Percentiles rank a stretch among this genome's conserved stretches.
Conservation (phyloP, 2,329 filamentous ascomycete species). For the Lasiodiplodia theobromae region DNA sequence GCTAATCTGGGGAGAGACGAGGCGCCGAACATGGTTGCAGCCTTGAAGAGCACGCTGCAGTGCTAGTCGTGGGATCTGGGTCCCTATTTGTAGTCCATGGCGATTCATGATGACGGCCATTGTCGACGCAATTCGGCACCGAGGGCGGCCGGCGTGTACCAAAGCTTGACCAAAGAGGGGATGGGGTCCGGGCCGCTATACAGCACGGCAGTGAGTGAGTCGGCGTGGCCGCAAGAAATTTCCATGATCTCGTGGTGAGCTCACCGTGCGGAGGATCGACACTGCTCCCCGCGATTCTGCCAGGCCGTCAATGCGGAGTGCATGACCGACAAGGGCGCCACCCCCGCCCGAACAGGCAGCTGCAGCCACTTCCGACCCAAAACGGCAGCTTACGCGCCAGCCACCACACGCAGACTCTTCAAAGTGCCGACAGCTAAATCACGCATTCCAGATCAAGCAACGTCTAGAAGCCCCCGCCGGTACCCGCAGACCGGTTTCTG, state of each 20-base stretch:
- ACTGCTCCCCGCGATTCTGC: constrained; percentile 13
- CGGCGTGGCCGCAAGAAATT: not conserved
- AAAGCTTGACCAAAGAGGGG: not conserved
- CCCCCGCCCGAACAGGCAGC: not conserved
- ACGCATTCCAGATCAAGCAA: not conserved
- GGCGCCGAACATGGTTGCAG: constrained; percentile 11
- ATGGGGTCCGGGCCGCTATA: not conserved
- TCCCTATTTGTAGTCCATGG: constrained; percentile 1
- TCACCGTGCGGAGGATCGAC: constrained; percentile 26
- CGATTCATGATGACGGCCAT: not conserved
- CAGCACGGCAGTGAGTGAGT: not conserved
- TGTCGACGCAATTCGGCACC: constrained; percentile 3
- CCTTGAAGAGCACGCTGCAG: constrained; percentile 2
- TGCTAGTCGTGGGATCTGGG: not conserved
- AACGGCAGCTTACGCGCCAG: not conserved
- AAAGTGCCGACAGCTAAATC: not conserved
- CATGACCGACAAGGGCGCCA: not conserved
- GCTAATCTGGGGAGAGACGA: not conserved
- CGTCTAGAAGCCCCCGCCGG: no score
- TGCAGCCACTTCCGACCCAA: not conserved
- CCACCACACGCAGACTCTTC: not conserved
- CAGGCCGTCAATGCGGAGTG: constrained; percentile 9
- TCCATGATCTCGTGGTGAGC: not conserved
- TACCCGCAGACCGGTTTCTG: not conserved
- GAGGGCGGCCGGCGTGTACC: not conserved